Base-by-base conservation (phyloP, 1,284 basidiomycete species). In the Cryptococcus sp. region DNA sequence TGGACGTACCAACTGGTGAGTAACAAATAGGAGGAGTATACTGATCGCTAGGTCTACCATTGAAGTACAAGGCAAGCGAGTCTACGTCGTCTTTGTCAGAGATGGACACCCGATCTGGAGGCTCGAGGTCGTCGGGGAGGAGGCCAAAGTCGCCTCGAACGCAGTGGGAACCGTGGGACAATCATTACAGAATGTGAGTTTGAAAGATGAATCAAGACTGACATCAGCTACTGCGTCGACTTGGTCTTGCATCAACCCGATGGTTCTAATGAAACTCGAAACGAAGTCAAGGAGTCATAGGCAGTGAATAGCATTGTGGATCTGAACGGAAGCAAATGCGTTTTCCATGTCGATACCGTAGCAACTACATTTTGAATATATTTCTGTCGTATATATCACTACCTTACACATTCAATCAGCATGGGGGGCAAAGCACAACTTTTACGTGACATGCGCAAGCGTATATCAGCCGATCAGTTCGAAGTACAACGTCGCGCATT, bases 401-500 rank as follows among this genome's bases (percentile, higher is more conserved):
- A 21, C 37, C 14, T 7, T 40, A 40, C 14, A 21, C 14, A 40
- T 5, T n/a, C 37, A 40, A n/a, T 40, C 42, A 49, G 11, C 28
- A 59, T 59, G 57, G 57, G 57, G 34, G 52, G 48, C 41, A 56
- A 56, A 45, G 54, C 57, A 37, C 57, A 56, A 45, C 25, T 74
- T 53, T 54, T 75, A 13, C 67, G 75, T 34, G 71, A 75, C 54
- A 62, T 72, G 41, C 60, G 63, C 31, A 71, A 69, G 52, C 64
- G 75, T 24, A 46, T 67, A n/a, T 62, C 66, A 1, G 72, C 74
- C 7, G 78, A 79, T 48, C 81, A 83, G 40, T 84, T 85, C 66
- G 91, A 96, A 72, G 79, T 92, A 48, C 78, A 85, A 40, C 85
- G 91, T 23, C 80, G 89, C 50, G 91, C 91, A 0, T 91, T 91